Conservation (phyloP, 371 early-diverging fungal genomes). For the Dichotomocladium elegans region DNA sequence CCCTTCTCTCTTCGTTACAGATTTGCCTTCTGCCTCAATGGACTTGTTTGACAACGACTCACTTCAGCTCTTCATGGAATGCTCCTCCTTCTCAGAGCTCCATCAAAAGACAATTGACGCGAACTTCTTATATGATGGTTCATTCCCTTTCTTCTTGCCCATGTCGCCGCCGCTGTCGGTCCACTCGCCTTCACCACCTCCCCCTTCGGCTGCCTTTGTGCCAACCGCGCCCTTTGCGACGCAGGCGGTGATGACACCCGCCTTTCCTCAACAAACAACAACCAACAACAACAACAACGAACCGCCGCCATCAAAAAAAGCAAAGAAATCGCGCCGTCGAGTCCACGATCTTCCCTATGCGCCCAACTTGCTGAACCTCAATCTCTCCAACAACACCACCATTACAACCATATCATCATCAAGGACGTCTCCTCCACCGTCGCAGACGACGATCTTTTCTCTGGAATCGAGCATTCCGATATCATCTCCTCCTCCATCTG, state of each 20-base stretch:
- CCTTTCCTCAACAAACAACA: background rate
- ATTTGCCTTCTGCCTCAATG: background rate
- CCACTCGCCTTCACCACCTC: no score
- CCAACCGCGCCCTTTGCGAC: background rate
- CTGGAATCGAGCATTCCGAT: no score
- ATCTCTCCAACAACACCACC: conserved; percentile 1
- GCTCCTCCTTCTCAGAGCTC: conserved; percentile 11
- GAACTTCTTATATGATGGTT: no score
- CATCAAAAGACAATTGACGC: conserved; percentile 11
- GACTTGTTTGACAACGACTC: background rate
- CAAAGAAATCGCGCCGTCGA: background rate
- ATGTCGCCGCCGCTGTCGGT: no score
- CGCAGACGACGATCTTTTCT: no score
- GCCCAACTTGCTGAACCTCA: conserved; percentile 13
- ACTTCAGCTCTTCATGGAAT: conserved; percentile 3
- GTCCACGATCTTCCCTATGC: conserved; percentile 14
- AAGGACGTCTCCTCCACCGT: no score
- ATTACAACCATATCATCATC: no score
- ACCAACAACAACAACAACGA: background rate
- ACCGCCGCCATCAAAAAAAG: background rate
- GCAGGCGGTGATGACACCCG: background rate
- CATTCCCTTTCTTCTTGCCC: no score
- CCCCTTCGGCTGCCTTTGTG: background rate
- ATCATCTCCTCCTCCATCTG: no score
- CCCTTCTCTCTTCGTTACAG: background rate